A percentile compares a stretch with the other conserved stretches of the same genome.
phyloP scores from a whole-genome alignment of 495 filamentous ascomycete species.

The Pyronema omphalodes region DNA sequence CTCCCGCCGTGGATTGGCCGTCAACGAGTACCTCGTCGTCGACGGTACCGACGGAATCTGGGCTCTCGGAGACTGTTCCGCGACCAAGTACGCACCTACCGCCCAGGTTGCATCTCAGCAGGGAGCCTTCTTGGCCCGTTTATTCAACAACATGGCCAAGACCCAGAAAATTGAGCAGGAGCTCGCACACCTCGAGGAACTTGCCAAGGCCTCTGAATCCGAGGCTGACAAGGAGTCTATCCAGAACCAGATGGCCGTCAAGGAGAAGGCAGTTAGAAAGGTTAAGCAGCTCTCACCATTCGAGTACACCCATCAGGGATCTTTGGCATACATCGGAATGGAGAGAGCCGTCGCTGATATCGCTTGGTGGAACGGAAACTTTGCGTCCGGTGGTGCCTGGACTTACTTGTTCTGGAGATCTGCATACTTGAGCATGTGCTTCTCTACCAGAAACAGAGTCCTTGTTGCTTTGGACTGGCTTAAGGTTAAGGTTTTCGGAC shows the following conservation, averaged over 20 bases:
- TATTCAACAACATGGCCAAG: conserved; percentile 97
- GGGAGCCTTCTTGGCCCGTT: conserved; percentile 80
- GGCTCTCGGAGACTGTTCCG: conserved; percentile 70
- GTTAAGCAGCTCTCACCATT: conserved; percentile 92
- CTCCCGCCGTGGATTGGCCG: conserved; percentile 81
- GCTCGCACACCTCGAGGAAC: conserved; percentile 41
- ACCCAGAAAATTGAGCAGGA: conserved; percentile 60
- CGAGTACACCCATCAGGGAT: conserved; percentile 94
- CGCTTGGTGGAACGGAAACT: conserved; percentile 89
- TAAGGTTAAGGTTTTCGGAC: conserved; percentile 87
- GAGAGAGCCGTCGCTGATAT: conserved; percentile 97
- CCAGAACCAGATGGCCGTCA: conserved; percentile 60
- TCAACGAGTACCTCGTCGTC: conserved; percentile 97
- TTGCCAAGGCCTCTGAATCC: conserved; percentile 34
- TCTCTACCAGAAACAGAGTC: conserved; percentile 90
- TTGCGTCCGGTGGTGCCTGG: conserved; percentile 20
- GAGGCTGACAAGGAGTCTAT: conserved; percentile 31
- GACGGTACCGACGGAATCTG: conserved; percentile 93
- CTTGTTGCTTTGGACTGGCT: conserved; percentile 87
- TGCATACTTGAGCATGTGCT: conserved; percentile 98
- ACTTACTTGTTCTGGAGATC: conserved; percentile 81
- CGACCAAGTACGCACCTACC: conserved; percentile 93
- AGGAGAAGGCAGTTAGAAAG: conserved; percentile 68
- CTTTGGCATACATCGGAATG: conserved; percentile 91
- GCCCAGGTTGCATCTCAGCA: conserved; percentile 94